phyloP scores from a whole-genome alignment of 1,139 yeast genomes.

The Saccharomyces hybrid region DNA sequence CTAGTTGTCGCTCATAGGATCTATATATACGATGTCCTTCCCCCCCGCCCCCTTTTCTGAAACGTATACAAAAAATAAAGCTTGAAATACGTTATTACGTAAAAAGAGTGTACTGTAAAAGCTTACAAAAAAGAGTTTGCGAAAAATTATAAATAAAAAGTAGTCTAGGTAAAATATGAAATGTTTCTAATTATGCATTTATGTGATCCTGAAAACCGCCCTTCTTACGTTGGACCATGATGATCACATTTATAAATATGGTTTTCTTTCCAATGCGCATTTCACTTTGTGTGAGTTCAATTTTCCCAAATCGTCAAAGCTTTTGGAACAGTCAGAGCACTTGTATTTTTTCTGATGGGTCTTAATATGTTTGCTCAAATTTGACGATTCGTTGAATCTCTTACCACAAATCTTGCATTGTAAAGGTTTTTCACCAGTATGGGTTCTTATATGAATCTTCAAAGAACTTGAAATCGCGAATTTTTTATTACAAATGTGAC shows the following conservation, averaged over 20 bases:
- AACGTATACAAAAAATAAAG: background rate
- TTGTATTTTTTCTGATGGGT: slow-evolving; percentile 47
- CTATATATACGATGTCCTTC: background rate
- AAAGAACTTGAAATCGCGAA: slow-evolving; percentile 54
- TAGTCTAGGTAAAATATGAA: background rate
- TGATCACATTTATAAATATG: background rate
- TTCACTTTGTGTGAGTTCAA: slow-evolving; percentile 12
- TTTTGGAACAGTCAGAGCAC: slow-evolving; percentile 45
- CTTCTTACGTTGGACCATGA: background rate
- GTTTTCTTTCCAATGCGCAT: slow-evolving; percentile 4
- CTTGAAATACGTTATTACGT: background rate
- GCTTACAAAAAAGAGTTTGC: background rate
- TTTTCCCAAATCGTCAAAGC: slow-evolving; percentile 36
- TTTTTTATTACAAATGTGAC: slow-evolving; percentile 56
- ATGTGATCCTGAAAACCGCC: background rate
- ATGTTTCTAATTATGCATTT: background rate
- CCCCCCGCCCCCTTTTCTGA: background rate
- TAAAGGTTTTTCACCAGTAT: slow-evolving; percentile 89
- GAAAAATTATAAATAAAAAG: background rate
- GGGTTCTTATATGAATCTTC: slow-evolving; percentile 66
- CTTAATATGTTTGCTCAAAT: slow-evolving; percentile 80
- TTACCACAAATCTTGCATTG: slow-evolving; percentile 77
- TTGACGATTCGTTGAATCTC: slow-evolving; percentile 81
- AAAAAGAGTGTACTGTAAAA: background rate
- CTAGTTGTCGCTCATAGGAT: background rate